A percentile compares a stretch with the other conserved stretches of the same genome.
Conservation (phyloP, 2,329 filamentous ascomycete genomes). For the Ascochyta lentis region DNA sequence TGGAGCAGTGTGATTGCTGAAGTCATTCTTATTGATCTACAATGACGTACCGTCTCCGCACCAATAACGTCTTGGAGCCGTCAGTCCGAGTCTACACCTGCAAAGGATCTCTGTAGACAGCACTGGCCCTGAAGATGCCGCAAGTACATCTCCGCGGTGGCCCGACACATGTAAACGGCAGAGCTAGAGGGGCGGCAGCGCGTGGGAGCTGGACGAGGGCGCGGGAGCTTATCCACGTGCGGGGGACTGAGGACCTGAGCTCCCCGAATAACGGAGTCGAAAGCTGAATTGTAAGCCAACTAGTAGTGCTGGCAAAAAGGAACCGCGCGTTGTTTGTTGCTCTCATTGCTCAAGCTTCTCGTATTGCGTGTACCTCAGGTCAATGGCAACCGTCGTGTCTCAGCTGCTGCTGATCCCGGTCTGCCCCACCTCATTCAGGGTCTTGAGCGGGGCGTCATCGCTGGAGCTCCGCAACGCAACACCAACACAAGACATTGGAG, state of each 20-base stretch:
- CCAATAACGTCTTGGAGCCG: conserved; percentile 5
- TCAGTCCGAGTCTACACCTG: conserved; percentile 11
- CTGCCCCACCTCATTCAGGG: conserved; percentile 13
- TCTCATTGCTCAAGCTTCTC: not conserved
- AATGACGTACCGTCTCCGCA: conserved; percentile 19
- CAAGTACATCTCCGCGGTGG: conserved; percentile 1
- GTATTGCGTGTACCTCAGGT: conserved; percentile 1
- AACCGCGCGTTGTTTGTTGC: not conserved
- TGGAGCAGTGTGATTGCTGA: conserved; percentile 21
- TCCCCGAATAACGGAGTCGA: not conserved
- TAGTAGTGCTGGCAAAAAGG: not conserved
- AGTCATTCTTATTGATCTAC: conserved; percentile 12
- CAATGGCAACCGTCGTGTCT: conserved; percentile 10
- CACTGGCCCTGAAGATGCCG: not conserved
- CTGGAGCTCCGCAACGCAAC: conserved; percentile 4
- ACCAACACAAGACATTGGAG: not conserved
- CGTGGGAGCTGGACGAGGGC: conserved; percentile 1
- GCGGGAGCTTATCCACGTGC: conserved; percentile 8
- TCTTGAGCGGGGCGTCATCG: conserved; percentile 11
- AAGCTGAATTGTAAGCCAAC: not conserved
- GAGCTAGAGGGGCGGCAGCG: not conserved
- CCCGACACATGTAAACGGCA: not conserved
- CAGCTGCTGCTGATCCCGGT: conserved; percentile 10
- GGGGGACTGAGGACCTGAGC: conserved; percentile 1
- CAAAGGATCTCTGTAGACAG: not conserved